These are phyloP conservation scores for Phytophthora foliorum DNA, from an alignment of 352 stramenopile species.

Conservation along the genomic window DNA sequence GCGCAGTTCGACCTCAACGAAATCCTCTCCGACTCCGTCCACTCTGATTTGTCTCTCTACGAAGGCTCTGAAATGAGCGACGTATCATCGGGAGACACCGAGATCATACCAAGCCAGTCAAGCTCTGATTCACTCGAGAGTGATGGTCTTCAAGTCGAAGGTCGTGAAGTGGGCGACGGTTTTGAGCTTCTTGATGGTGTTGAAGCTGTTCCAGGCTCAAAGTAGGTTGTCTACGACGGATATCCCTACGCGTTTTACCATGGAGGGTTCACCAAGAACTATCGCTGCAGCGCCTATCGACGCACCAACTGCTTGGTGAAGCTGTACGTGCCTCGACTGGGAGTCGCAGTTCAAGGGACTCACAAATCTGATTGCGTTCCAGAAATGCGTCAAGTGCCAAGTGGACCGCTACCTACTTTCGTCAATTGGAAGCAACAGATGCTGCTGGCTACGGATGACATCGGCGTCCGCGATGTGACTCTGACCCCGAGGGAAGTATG, in stretches of 20 bases:
- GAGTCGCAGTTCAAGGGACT: not conserved
- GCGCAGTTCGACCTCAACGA: not conserved
- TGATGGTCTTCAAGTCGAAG: not conserved
- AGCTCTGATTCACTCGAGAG: not conserved
- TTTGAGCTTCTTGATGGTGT: too few species aligned
- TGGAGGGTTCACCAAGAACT: not conserved
- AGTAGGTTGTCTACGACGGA: not conserved
- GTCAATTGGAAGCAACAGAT: not conserved
- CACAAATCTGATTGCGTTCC: not conserved
- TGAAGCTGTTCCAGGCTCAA: not conserved
- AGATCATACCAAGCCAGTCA: constrained; percentile 4
- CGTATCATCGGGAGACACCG: constrained; percentile 1
- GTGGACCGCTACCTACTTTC: not conserved
- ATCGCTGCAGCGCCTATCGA: not conserved
- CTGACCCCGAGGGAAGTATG: not conserved
- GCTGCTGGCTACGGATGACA: not conserved
- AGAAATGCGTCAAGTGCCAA: not conserved
- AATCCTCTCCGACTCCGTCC: not conserved
- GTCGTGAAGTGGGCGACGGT: too few species aligned
- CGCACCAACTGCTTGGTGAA: not conserved
- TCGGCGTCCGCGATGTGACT: not conserved
- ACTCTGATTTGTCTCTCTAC: too few species aligned
- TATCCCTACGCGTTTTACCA: not conserved
- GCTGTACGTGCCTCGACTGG: not conserved
- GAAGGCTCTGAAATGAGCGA: not conserved